phyloP scores from a whole-genome alignment of 306 rosid genomes.

The Glycyrrhiza uralensis region DNA sequence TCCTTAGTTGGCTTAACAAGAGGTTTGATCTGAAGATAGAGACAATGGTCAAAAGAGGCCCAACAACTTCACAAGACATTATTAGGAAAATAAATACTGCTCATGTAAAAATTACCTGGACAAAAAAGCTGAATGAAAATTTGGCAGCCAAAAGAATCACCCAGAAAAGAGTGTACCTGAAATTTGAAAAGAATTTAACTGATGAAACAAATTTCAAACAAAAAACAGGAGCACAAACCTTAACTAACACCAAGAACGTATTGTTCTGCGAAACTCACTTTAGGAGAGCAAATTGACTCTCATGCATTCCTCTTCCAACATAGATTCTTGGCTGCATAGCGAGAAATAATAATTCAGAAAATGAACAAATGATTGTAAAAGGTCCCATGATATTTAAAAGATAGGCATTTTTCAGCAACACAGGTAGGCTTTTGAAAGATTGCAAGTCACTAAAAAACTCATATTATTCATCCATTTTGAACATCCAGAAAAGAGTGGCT shows the following conservation, averaged over 20 bases:
- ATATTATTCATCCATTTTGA: not conserved
- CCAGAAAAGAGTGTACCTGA: conserved; percentile 97
- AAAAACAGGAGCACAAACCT: conserved; percentile 9
- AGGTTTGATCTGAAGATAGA: conserved; percentile 71
- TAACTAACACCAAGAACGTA: conserved; percentile 9
- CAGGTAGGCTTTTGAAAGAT: not conserved
- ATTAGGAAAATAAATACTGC: not conserved
- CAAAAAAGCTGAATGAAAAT: conserved; percentile 70
- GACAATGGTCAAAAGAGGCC: conserved; percentile 6
- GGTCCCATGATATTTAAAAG: not conserved
- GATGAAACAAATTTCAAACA: conserved; percentile 23
- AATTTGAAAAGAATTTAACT: conserved; percentile 22
- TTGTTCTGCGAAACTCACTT: conserved; percentile 60
- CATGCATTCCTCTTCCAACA: conserved; percentile 98
- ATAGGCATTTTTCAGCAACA: not conserved
- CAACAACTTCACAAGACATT: conserved; percentile 15
- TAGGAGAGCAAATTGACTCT: conserved; percentile 81
- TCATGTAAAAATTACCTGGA: conserved; percentile 55
- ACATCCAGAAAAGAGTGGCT: not conserved
- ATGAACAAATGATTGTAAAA: not conserved
- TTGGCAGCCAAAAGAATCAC: conserved; percentile 73
- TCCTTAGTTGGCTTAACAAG: conserved; percentile 82
- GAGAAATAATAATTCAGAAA: conserved; percentile 23
- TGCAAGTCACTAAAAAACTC: not conserved
- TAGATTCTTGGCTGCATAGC: conserved; percentile 84